Base-by-base conservation (phyloP, 2,329 filamentous ascomycete species). In the Pestalotiopsis sp. region DNA sequence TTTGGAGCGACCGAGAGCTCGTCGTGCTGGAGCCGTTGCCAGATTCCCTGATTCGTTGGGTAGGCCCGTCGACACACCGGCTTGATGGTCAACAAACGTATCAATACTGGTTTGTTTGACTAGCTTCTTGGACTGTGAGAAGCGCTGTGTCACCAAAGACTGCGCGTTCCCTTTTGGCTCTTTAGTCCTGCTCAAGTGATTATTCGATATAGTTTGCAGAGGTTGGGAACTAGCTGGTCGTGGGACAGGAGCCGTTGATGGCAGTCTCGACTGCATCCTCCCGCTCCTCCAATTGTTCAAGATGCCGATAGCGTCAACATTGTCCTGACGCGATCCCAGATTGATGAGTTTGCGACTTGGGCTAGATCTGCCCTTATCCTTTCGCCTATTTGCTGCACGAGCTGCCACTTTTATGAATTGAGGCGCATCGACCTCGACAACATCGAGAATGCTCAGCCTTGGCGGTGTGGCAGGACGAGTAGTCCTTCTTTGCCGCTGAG, bases 341-440 rank as follows among this genome's bases (percentile, higher is more conserved):
- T 85, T 83, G 69, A 92, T 89, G n/a, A 80, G 76, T 74, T 91
- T 92, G 58, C 75, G 81, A 0, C 79, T 79, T 1, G 88, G 88
- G 66, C 84, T 90, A 6, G 85, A 82, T 74, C 86, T 86, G 17
- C 89, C 89, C 70, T 85, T 80, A 13, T 83, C 82, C 31, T 71
- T 74, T 41, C 82, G 83, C 65, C 77, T 81, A 66, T 80, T 85
- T 4, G 84, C 88, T 66, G 87, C 83, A 17, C 90, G 87, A 58
- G 88, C 89, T 65, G 90, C 90, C 73, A 92, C 84, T 69, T 84
- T 88, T 41, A 92, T 78, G 70, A 91, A 91, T 2, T 76, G 78
- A 1, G 90, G 90, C 0, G 88, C 86, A 68, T 82, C 74, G 2
- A 80, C 75, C 70, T 86, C 84, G 59, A 86, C 81, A 25, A 90